A percentile compares a stretch with the other conserved stretches of the same genome.
Evolutionary conservation across 495 filamentous ascomycete species (phyloP).

Genomic region (Pyronema domesticum): DNA sequence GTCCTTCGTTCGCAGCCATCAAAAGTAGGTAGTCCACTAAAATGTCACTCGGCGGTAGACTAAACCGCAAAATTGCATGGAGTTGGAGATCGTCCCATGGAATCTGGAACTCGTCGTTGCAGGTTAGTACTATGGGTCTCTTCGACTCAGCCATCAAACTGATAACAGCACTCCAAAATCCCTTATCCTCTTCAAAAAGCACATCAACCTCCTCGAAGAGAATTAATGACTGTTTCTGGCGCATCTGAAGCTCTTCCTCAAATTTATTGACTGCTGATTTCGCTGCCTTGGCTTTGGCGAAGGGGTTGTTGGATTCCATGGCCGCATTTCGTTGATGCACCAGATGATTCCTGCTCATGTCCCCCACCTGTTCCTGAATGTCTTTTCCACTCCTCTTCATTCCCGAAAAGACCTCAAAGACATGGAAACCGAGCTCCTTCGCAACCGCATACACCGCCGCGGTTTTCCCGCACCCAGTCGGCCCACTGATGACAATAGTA

Average conservation of each 20-base stretch:
- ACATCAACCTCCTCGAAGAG: conserved; percentile 89
- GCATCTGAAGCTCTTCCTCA: conserved; percentile 22
- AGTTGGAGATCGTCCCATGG: conserved; percentile 52
- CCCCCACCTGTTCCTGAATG: conserved; percentile 75
- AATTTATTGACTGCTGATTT: conserved; percentile 2
- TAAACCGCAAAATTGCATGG: conserved; percentile 75
- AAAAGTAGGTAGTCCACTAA: conserved; percentile 66
- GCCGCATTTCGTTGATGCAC: conserved; percentile 37
- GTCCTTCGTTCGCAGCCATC: conserved; percentile 78
- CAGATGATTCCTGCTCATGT: conserved; percentile 91
- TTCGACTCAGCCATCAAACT: conserved; percentile 65
- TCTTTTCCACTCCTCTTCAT: conserved; percentile 75
- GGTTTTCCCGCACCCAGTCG: conserved; percentile 81
- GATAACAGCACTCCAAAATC: conserved; percentile 76
- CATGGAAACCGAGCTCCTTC: conserved; percentile 80
- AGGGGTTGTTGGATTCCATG: conserved; percentile 50
- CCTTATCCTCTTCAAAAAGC: conserved; percentile 82
- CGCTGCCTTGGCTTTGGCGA: conserved; percentile 38
- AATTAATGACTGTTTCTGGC: conserved; percentile 87
- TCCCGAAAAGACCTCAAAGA: conserved; percentile 85
- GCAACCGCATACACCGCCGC: conserved; percentile 88
- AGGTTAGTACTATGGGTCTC: conserved; percentile 84
- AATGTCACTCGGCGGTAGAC: conserved; percentile 45
- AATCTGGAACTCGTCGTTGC: conserved; percentile 67
- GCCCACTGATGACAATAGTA: conserved; percentile 71